phyloP scores from a whole-genome alignment of 1,284 basidiomycete species.

The Tylopilus sp. region DNA sequence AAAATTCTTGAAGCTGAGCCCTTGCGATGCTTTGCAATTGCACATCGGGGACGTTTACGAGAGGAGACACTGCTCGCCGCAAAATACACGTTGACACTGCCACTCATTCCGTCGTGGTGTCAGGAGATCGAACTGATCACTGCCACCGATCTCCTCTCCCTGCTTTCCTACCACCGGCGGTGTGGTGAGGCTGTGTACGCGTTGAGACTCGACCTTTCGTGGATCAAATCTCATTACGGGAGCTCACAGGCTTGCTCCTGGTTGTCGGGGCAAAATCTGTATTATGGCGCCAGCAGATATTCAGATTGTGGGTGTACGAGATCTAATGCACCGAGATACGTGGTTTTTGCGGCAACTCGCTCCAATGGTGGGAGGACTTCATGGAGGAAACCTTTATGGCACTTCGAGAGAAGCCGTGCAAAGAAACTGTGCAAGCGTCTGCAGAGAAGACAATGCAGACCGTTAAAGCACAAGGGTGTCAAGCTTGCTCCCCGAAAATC shows the following conservation, averaged over 20 bases:
- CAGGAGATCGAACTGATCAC: not conserved
- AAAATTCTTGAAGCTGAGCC: not conserved
- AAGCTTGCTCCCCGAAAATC: slow-evolving; percentile 8
- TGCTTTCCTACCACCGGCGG: slow-evolving; percentile 1
- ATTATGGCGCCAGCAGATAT: too few species aligned
- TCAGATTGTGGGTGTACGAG: too few species aligned
- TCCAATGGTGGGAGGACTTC: slow-evolving; percentile 3
- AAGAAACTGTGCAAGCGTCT: not conserved
- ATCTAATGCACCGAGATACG: not conserved
- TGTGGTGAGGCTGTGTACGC: slow-evolving; percentile 1
- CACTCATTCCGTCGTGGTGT: not conserved
- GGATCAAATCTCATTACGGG: not conserved
- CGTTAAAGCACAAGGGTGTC: slow-evolving; percentile 2
- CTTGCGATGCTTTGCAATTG: not conserved
- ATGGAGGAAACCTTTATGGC: not conserved
- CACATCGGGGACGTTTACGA: not conserved
- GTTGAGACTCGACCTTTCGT: not conserved
- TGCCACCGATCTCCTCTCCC: not conserved
- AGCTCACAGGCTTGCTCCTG: not conserved
- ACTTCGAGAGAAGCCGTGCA: not conserved
- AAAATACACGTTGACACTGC: not conserved
- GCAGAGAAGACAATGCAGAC: not conserved
- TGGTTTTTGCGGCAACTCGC: not conserved
- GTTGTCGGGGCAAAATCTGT: too few species aligned
- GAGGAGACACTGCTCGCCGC: not conserved